phyloP scores from a whole-genome alignment of 257 asterid genomes.

The Fraxinus quadrangulata region DNA sequence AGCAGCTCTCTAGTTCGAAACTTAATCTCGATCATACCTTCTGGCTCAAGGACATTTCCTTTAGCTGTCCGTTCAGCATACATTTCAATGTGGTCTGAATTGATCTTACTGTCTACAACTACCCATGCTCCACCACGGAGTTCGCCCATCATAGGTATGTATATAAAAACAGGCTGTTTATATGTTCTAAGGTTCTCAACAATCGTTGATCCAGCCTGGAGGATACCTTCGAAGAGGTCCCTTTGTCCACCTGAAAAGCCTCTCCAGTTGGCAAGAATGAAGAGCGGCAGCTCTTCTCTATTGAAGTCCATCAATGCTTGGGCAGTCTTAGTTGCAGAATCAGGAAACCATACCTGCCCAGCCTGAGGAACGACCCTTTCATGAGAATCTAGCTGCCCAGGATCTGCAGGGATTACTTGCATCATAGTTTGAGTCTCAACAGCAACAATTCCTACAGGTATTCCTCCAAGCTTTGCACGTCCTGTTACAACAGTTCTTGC shows the following conservation, averaged over 20 bases:
- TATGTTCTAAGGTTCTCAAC: slow-evolving; percentile 91
- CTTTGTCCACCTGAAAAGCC: slow-evolving; percentile 99
- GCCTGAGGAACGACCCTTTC: slow-evolving; percentile 97
- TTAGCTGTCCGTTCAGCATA: slow-evolving; percentile 84
- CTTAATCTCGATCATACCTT: slow-evolving; percentile 89
- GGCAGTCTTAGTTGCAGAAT: slow-evolving; percentile 90
- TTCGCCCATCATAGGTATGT: slow-evolving; percentile 93
- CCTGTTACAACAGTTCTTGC: slow-evolving; percentile 97
- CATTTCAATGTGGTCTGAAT: slow-evolving; percentile 90
- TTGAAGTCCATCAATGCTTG: slow-evolving; percentile 95
- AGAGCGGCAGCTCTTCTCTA: slow-evolving; percentile 80
- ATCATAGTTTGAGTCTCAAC: slow-evolving; percentile 97
- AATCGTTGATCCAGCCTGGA: slow-evolving; percentile 94
- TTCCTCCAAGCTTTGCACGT: slow-evolving; percentile 87
- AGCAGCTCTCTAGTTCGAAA: slow-evolving; percentile 73
- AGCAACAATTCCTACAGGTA: slow-evolving; percentile 92
- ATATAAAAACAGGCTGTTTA: slow-evolving; percentile 80
- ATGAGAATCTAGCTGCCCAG: slow-evolving; percentile 94
- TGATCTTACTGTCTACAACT: slow-evolving; percentile 88
- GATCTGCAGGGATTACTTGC: slow-evolving; percentile 98
- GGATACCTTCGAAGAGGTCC: slow-evolving; percentile 96
- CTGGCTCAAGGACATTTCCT: slow-evolving; percentile 96
- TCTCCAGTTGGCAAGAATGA: slow-evolving; percentile 98
- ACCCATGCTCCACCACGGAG: slow-evolving; percentile 99
- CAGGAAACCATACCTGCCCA: slow-evolving; percentile 98